Percentiles rank a stretch among this genome's conserved stretches.
phyloP scores from a whole-genome alignment of 495 filamentous ascomycete species.

The Penicillium maclennaniae region DNA sequence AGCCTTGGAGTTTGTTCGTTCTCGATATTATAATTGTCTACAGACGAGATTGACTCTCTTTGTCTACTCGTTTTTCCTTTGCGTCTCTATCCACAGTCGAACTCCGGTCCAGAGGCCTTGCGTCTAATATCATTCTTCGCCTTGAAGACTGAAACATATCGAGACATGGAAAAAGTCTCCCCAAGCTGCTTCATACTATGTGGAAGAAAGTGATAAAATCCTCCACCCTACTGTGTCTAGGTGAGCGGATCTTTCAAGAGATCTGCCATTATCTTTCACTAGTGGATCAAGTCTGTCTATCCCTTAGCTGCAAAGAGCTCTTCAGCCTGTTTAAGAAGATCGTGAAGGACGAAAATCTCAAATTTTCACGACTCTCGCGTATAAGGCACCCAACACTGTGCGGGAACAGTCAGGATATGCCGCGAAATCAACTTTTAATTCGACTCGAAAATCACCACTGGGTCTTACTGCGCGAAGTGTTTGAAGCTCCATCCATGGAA shows the following conservation, averaged over 20 bases:
- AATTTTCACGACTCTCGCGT: constrained; percentile 12
- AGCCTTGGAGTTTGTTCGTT: too few species aligned
- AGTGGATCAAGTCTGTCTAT: constrained; percentile 11
- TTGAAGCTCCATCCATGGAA: constrained; percentile 19
- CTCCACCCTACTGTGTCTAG: constrained; percentile 6
- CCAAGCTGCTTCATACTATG: neutral
- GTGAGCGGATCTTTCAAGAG: neutral
- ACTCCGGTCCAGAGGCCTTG: too few species aligned
- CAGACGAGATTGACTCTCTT: too few species aligned
- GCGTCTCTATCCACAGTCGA: too few species aligned
- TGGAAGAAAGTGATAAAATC: neutral
- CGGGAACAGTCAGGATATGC: constrained; percentile 7
- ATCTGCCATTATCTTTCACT: neutral
- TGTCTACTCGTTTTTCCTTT: too few species aligned
- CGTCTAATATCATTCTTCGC: too few species aligned
- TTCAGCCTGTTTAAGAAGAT: constrained; percentile 1
- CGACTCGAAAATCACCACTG: constrained; percentile 17
- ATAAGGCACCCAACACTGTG: constrained; percentile 14
- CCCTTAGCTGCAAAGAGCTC: constrained; percentile 13
- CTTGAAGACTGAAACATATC: too few species aligned
- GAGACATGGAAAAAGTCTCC: too few species aligned
- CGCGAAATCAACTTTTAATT: constrained; percentile 18
- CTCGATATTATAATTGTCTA: too few species aligned
- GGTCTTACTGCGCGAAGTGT: constrained; percentile 15
- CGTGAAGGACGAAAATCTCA: constrained; percentile 1